Percentiles rank a stretch among this genome's conserved stretches.
These are phyloP conservation scores for Debaryomyces tyrocola DNA, from an alignment of 805 yeast species.

Conservation along the genomic window DNA sequence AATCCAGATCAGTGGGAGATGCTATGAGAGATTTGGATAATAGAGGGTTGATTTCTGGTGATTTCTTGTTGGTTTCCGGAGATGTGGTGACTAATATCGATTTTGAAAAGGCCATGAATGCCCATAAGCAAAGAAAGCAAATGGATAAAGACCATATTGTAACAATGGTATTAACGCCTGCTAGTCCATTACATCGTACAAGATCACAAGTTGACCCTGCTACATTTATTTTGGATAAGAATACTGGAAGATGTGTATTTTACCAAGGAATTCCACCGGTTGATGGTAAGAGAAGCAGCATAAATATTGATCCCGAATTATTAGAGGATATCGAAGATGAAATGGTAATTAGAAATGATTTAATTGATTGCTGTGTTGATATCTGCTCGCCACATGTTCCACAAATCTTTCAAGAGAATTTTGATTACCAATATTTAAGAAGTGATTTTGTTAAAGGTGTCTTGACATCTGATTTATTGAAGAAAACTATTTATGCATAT, in stretches of 20 bases:
- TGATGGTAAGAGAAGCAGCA: constrained; percentile 32
- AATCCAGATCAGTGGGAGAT: constrained; percentile 91
- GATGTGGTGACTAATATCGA: constrained; percentile 94
- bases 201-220: constrained; percentile 82
- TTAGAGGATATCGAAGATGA: constrained; percentile 70
- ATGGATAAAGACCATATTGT: constrained; percentile 87
- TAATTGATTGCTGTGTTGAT: constrained; percentile 95
- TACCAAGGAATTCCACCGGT: constrained; percentile 75
- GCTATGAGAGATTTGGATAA: constrained; percentile 95
- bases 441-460: constrained; percentile 90
- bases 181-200: constrained; percentile 81
- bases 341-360: constrained; percentile 81
- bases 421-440: constrained; percentile 87
- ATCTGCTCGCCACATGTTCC: constrained; percentile 95
- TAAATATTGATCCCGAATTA: constrained; percentile 80
- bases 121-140: constrained; percentile 69
- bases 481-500: constrained; percentile 88
- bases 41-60: constrained; percentile 85
- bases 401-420: constrained; percentile 92
- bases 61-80: constrained; percentile 86
- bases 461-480: constrained; percentile 82
- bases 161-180: constrained; percentile 89
- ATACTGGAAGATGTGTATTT: constrained; percentile 73
- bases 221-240: constrained; percentile 75
- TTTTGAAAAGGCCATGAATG: constrained; percentile 66